Evolutionary conservation across 2,329 filamentous ascomycete genomes (phyloP).

Genomic region (Nothophaeocryptopus gaeumannii): DNA sequence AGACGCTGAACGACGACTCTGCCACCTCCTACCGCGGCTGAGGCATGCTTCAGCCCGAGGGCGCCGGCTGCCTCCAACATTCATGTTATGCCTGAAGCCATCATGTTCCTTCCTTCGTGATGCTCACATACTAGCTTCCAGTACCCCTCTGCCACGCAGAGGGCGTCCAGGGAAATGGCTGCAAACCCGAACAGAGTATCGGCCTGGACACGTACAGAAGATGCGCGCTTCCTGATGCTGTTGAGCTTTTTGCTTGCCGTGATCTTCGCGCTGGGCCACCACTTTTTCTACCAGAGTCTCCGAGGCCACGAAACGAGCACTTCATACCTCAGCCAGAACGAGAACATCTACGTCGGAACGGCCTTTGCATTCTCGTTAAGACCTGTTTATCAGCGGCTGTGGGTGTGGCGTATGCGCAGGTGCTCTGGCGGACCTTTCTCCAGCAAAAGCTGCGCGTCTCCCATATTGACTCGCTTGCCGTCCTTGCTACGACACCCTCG

Average conservation of each 20-base stretch:
- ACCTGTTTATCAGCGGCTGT: slow-evolving; percentile 2
- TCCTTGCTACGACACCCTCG: neutral
- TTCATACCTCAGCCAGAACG: neutral
- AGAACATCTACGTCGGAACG: slow-evolving; percentile 7
- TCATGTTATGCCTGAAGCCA: too few species aligned
- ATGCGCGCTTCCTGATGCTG: neutral
- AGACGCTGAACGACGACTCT: too few species aligned
- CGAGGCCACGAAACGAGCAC: neutral
- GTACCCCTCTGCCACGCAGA: too few species aligned
- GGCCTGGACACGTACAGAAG: neutral
- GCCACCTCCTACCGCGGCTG: too few species aligned
- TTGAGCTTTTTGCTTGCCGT: neutral
- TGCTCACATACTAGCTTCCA: too few species aligned
- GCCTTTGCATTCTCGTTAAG: slow-evolving; percentile 7
- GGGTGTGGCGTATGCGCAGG: slow-evolving; percentile 1
- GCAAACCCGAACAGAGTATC: too few species aligned
- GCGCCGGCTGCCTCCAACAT: too few species aligned
- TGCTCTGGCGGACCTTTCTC: slow-evolving; percentile 5
- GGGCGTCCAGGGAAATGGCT: too few species aligned
- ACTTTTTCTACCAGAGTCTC: slow-evolving; percentile 9
- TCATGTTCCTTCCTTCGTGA: too few species aligned
- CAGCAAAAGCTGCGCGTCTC: slow-evolving; percentile 1
- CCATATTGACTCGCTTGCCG: slow-evolving; percentile 5
- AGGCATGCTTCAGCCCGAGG: too few species aligned
- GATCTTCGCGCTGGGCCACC: slow-evolving; percentile 3